These are phyloP conservation scores for Apophysomyces trapeziformis DNA, from an alignment of 371 early-diverging fungal genomes.

Conservation along the genomic window DNA sequence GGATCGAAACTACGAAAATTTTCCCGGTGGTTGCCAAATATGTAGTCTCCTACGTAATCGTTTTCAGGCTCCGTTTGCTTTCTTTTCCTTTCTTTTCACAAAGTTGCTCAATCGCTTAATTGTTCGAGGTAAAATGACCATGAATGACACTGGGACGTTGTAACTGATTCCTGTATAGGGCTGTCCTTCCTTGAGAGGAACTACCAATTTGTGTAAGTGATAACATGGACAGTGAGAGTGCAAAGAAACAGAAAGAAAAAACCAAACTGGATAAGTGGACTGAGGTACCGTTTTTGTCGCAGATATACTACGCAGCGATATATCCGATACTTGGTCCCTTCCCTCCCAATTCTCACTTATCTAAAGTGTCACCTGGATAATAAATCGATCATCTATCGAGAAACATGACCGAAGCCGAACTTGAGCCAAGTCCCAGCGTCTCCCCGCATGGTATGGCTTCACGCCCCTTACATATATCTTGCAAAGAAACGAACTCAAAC, in stretches of 20 bases:
- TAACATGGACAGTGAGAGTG: background rate
- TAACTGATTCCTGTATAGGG: background rate
- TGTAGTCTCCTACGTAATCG: constrained; percentile 9
- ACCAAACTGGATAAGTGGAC: background rate
- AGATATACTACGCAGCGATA: background rate
- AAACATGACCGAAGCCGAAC: constrained; percentile 10
- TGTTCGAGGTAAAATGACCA: constrained; percentile 8
- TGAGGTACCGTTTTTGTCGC: constrained; percentile 4
- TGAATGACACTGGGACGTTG: background rate
- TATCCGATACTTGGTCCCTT: background rate
- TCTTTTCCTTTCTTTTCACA: constrained; percentile 11
- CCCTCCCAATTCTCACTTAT: background rate
- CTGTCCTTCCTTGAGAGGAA: background rate
- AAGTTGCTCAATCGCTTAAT: constrained; percentile 6
- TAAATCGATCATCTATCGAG: constrained; percentile 5
- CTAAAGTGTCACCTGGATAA: background rate
- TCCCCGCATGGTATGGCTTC: constrained; percentile 7
- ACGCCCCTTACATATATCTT: constrained; percentile 7
- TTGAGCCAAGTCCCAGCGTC: constrained; percentile 8
- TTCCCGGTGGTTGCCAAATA: background rate
- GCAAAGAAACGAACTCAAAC: background rate
- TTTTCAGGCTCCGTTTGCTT: constrained; percentile 11
- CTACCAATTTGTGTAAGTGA: constrained; percentile 1
- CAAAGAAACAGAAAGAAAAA: background rate
- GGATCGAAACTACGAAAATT: background rate